phyloP scores from a whole-genome alignment of 1,139 yeast species.

The Suhomyces guaymorum region DNA sequence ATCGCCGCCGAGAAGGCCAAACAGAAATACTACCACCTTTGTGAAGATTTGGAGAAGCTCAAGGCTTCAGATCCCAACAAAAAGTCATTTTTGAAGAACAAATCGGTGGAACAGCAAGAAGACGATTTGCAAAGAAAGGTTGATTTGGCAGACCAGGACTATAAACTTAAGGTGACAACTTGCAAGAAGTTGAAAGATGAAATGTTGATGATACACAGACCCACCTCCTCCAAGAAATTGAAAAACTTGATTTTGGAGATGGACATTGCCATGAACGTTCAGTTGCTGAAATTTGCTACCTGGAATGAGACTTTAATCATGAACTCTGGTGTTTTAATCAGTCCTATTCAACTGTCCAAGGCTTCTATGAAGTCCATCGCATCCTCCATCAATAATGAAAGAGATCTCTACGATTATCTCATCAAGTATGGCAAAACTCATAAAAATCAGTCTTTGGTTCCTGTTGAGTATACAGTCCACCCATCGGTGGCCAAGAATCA shows the following conservation, averaged over 20 bases:
- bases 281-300: constrained; percentile 84
- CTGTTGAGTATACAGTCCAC: constrained; percentile 78
- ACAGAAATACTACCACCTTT: constrained; percentile 71
- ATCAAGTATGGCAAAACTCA: constrained; percentile 46
- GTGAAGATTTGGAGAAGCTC: constrained; percentile 84
- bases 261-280: constrained; percentile 86
- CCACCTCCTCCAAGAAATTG: constrained; percentile 69
- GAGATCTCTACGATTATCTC: constrained; percentile 73
- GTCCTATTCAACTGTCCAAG: constrained; percentile 56
- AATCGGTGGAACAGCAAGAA: constrained; percentile 85
- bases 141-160: constrained; percentile 82
- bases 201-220: constrained; percentile 71
- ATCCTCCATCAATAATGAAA: constrained; percentile 75
- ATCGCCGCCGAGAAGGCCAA: constrained; percentile 86
- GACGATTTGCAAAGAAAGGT: constrained; percentile 84
- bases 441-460: constrained; percentile 41
- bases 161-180: constrained; percentile 69
- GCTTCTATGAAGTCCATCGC: constrained; percentile 75
- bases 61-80: constrained; percentile 81
- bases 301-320: constrained; percentile 81
- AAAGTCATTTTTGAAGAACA: constrained; percentile 75
- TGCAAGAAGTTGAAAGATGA: constrained; percentile 77
- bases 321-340: constrained; percentile 79
- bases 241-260: constrained; percentile 79
- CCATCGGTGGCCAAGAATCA: constrained; percentile 55